phyloP scores from a whole-genome alignment of 768 basidiomycete species.

The Lyophyllum decastes region DNA sequence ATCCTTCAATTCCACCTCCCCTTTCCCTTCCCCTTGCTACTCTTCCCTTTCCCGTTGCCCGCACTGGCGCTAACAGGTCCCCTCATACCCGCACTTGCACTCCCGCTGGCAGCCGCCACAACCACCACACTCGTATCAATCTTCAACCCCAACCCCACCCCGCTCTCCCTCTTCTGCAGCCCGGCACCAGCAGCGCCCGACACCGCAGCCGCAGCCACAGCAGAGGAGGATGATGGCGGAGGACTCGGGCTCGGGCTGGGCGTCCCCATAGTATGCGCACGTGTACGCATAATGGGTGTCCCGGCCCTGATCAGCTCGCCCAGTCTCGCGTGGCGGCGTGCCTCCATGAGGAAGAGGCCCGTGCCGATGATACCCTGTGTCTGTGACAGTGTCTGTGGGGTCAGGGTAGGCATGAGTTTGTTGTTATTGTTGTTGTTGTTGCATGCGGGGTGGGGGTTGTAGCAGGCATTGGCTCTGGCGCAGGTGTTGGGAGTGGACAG shows the following conservation, averaged over 20 bases:
- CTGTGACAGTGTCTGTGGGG: no score
- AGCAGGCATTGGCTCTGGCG: no score
- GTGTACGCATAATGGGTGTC: conserved; percentile 31
- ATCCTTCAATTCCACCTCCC: background rate
- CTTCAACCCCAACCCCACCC: conserved; percentile 7
- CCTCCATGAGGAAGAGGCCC: conserved; percentile 59
- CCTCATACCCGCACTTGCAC: background rate
- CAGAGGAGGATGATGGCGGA: background rate
- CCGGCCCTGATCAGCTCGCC: conserved; percentile 56
- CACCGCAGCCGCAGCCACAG: background rate
- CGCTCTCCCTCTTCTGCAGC: background rate
- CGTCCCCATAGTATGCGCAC: conserved; percentile 24
- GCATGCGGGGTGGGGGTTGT: conserved; percentile 20
- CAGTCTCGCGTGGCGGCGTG: conserved; percentile 51
- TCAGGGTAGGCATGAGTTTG: no score
- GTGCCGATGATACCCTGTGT: conserved; percentile 30
- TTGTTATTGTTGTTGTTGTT: no score
- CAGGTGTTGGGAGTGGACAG: conserved; percentile 17
- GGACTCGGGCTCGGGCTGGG: background rate
- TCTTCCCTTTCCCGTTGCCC: background rate
- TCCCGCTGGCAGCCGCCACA: background rate
- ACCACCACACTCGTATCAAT: conserved; percentile 3
- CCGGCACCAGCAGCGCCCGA: no score
- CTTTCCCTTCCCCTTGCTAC: background rate
- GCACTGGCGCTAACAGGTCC: background rate